Evolutionary conservation across 2,329 filamentous ascomycete species (phyloP), one percentile per base, ranked within the genome.

Genomic region (Scedosporium minutisporum): DNA sequence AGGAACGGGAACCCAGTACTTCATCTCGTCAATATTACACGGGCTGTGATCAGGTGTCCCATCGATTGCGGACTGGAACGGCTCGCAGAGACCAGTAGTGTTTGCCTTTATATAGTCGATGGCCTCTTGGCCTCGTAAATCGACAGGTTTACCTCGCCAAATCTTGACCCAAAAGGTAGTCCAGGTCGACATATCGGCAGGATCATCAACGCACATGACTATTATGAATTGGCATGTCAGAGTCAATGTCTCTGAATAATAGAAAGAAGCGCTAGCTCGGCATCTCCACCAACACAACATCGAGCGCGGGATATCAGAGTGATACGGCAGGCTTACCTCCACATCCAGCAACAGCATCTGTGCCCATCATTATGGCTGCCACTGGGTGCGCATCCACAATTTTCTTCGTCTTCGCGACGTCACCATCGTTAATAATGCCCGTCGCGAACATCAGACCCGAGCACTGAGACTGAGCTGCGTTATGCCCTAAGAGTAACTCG

Each of bases 141-240:
- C 61, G 16, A 68, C 62, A 2, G 65, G 42, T 7, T 69, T 65
- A 21, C 69, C 70, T 4, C 65, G 65, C 73, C 73, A 76, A 60
- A 76, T 68, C 64, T 73, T 74, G 63, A 71, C 65, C 72, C 73
- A 75, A 41, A 72, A 72, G 0, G 67, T 69, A n/a, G 70, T 71
- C 73, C 73, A 76, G 3, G 65, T 62, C 6, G 67, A 64, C 42
- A 64, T 58, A 23, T 73, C 67, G 16, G 66, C 58, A 1, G 69
- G 65, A 21, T 70, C 63, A 3, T 68, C 62, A 3, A 66, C 70
- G 10, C 69, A 65, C 61, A 70, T 64, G 2, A 71, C 69, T 70
- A 21, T 27, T 42, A 44, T 21, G 9, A 38, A 38, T 3, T 38
- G 3, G 33, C 33, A 27, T 25, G 44, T 27, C 18, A 25, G 29